Conservation (phyloP, 2,329 filamentous ascomycete species). For the Ophioceras dolichostomum region DNA sequence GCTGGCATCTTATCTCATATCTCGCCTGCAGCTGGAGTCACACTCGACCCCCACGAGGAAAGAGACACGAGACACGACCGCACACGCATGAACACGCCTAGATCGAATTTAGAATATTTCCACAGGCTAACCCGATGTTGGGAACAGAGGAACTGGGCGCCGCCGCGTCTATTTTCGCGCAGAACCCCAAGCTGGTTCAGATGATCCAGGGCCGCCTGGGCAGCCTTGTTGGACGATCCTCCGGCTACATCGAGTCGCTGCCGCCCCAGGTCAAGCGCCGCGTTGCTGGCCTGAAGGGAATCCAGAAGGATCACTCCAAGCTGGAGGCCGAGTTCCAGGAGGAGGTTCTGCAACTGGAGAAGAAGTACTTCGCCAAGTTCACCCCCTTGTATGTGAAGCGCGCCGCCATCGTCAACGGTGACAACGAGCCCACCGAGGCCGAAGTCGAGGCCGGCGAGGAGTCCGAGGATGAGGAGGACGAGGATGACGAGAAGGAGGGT, state of each 20-base stretch:
- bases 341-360: conserved; percentile 94
- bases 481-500: conserved; percentile 35
- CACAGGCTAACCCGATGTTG: background rate
- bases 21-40: too few species aligned
- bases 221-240: conserved; percentile 84
- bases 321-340: conserved; percentile 98
- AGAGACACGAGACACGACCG: background rate
- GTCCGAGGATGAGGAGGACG: conserved; percentile 50
- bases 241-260: conserved; percentile 94
- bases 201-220: conserved; percentile 98
- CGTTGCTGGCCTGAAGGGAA: conserved; percentile 89
- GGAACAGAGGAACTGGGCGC: conserved; percentile 71
- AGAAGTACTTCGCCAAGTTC: conserved; percentile 99
- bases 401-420: conserved; percentile 82
- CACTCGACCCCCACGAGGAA: background rate
- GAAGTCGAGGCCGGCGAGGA: conserved; percentile 82
- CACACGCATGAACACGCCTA: too few species aligned
- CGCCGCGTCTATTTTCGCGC: conserved; percentile 85
- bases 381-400: conserved; percentile 95
- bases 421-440: conserved; percentile 70
- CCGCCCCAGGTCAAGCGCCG: conserved; percentile 81
- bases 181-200: conserved; percentile 86
- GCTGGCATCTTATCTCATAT: too few species aligned
- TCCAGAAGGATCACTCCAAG: conserved; percentile 98
- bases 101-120: too few species aligned